phyloP scores from a whole-genome alignment of 768 basidiomycete genomes.

The Leccinellum rugosiceps region DNA sequence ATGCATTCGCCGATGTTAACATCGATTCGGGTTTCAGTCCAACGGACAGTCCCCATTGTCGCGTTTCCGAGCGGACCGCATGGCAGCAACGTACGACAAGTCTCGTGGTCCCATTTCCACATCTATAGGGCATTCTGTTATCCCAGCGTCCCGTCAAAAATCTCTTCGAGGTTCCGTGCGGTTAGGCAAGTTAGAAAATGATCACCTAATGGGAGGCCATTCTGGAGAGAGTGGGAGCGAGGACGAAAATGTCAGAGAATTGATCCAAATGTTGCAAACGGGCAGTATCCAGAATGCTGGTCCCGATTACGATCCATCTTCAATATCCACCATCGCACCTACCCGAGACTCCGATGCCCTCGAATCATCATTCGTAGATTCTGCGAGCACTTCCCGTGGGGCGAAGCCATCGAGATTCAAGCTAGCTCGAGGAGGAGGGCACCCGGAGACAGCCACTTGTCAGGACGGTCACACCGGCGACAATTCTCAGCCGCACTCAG shows the following conservation, averaged over 20 bases:
- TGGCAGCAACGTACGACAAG: conserved; percentile 48
- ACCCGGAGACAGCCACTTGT: conserved; percentile 12
- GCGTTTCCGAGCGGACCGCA: conserved; percentile 59
- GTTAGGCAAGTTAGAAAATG: conserved; percentile 53
- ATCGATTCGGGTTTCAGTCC: conserved; percentile 25
- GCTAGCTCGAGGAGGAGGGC: conserved; percentile 19
- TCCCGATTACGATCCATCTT: conserved; percentile 33
- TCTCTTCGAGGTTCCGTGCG: conserved; percentile 52
- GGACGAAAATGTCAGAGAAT: conserved; percentile 45
- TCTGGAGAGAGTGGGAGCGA: conserved; percentile 55
- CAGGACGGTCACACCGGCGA: conserved; percentile 24
- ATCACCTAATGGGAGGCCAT: conserved; percentile 48
- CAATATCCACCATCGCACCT: background rate
- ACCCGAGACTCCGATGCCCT: background rate
- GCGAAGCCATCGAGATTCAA: conserved; percentile 49
- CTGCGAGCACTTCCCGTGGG: conserved; percentile 11
- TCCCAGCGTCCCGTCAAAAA: conserved; percentile 43
- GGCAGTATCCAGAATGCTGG: conserved; percentile 55
- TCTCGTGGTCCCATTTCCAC: conserved; percentile 34
- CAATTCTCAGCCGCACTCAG: conserved; percentile 35
- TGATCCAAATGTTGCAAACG: conserved; percentile 48
- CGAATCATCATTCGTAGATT: background rate
- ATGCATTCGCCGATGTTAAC: conserved; percentile 3
- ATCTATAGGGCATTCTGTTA: conserved; percentile 41
- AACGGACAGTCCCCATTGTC: conserved; percentile 53